phyloP scores from a whole-genome alignment of 2,329 filamentous ascomycete genomes.

The Celoporthe dispersa region DNA sequence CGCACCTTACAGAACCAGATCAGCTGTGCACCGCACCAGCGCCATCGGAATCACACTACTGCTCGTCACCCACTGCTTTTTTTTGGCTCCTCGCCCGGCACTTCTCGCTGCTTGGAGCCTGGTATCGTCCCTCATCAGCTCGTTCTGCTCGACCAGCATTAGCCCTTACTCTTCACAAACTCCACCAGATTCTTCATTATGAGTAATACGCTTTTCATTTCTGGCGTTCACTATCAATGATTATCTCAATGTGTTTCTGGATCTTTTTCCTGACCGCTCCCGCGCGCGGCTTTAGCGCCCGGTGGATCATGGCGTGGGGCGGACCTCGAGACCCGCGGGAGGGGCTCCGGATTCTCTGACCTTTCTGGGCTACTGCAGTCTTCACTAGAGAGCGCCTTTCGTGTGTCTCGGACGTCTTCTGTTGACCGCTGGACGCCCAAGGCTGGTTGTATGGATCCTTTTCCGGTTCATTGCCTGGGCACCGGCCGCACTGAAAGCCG shows the following conservation, averaged over 20 bases:
- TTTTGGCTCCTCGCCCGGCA: neutral
- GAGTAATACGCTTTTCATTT: neutral
- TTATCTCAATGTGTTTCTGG: slow-evolving; percentile 7
- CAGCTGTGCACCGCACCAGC: neutral
- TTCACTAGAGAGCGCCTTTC: neutral
- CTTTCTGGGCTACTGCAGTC: slow-evolving; percentile 11
- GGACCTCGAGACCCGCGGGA: slow-evolving; percentile 18
- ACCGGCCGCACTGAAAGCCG: neutral
- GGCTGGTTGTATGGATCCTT: neutral
- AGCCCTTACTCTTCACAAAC: neutral
- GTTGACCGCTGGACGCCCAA: slow-evolving; percentile 10
- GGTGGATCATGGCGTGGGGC: slow-evolving; percentile 26
- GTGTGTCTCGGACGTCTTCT: neutral
- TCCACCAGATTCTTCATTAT: neutral
- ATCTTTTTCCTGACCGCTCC: slow-evolving; percentile 28
- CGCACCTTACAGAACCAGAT: neutral
- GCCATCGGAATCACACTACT: neutral
- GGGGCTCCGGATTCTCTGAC: slow-evolving; percentile 5
- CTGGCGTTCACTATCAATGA: neutral
- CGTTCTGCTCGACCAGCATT: neutral
- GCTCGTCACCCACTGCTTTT: neutral
- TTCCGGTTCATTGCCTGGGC: neutral
- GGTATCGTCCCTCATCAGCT: neutral
- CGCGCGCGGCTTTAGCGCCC: slow-evolving; percentile 11
- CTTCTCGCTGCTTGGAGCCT: neutral